Conservation (phyloP, 2,329 filamentous ascomycete species). For the Thielaviopsis ethacetica region DNA sequence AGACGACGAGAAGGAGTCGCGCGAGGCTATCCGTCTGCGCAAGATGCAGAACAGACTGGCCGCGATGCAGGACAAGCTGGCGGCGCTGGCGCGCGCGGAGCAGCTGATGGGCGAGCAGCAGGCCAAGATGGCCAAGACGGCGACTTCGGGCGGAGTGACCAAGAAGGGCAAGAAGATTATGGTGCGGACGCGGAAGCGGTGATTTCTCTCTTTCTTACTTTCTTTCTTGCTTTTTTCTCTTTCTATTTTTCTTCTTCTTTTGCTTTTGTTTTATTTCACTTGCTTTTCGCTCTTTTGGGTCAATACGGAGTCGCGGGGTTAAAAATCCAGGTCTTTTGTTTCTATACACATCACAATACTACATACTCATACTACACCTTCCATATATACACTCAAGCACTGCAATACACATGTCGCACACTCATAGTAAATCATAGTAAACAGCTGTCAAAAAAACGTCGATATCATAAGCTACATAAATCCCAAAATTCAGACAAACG, state of each 20-base stretch:
- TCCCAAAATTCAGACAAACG: not conserved
- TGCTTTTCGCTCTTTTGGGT: constrained; percentile 1
- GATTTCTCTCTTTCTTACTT: constrained; percentile 13
- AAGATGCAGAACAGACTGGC: constrained; percentile 33
- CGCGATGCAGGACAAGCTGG: constrained; percentile 35
- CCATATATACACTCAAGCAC: too few species aligned
- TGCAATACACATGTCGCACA: not conserved
- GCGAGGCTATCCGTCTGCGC: constrained; percentile 19
- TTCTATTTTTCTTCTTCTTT: not conserved
- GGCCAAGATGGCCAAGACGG: constrained; percentile 49
- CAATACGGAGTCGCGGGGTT: not conserved
- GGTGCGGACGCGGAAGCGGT: constrained; percentile 45
- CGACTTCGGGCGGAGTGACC: constrained; percentile 41
- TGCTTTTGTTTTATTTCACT: not conserved
- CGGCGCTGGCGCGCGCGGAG: constrained; percentile 38
- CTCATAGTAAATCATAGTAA: not conserved
- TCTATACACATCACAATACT: not conserved
- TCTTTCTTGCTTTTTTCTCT: not conserved
- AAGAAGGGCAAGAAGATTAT: constrained; percentile 46
- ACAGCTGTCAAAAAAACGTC: not conserved
- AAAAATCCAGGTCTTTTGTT: not conserved
- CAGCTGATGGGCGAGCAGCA: constrained; percentile 39
- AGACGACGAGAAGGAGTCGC: constrained; percentile 14
- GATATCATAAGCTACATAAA: not conserved
- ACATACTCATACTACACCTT: too few species aligned